These are phyloP conservation scores for Nemania bipapillata DNA, from an alignment of 2,329 filamentous ascomycete genomes.

Conservation along the genomic window DNA sequence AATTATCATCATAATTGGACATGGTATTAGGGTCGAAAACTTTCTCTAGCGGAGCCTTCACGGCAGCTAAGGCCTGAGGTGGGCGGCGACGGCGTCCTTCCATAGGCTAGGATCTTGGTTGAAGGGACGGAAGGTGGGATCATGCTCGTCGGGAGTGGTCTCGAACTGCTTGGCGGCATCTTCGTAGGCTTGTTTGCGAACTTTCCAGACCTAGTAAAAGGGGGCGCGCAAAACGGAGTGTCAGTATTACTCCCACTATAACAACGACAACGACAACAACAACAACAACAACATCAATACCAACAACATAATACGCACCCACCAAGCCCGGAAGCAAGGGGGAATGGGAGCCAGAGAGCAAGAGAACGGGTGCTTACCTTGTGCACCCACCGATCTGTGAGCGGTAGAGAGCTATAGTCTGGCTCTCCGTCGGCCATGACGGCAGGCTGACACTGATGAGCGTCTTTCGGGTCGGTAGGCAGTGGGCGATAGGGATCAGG, in stretches of 20 bases:
- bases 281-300: too few relatives aligned
- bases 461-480: neutral
- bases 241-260: too few relatives aligned
- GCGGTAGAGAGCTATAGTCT: conserved; percentile 80
- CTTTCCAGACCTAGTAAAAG: conserved; percentile 82
- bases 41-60: conserved; percentile 70
- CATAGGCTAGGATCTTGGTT: conserved; percentile 84
- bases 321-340: neutral
- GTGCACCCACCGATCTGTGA: conserved; percentile 83
- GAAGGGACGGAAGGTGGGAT: conserved; percentile 88
- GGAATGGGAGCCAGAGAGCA: neutral
- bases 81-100: conserved; percentile 74
- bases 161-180: conserved; percentile 89
- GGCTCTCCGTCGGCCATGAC: conserved; percentile 84
- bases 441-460: conserved; percentile 36
- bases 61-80: conserved; percentile 66
- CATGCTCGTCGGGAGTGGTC: conserved; percentile 82
- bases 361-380: conserved; percentile 64
- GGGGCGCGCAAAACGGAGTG: neutral
- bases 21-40: conserved; percentile 74
- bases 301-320: too few relatives aligned
- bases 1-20: conserved; percentile 72
- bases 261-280: too few relatives aligned
- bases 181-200: conserved; percentile 93
- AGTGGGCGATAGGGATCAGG: neutral